Conservation (phyloP, 1,284 basidiomycete species). For the Rhodotorula sp. region DNA sequence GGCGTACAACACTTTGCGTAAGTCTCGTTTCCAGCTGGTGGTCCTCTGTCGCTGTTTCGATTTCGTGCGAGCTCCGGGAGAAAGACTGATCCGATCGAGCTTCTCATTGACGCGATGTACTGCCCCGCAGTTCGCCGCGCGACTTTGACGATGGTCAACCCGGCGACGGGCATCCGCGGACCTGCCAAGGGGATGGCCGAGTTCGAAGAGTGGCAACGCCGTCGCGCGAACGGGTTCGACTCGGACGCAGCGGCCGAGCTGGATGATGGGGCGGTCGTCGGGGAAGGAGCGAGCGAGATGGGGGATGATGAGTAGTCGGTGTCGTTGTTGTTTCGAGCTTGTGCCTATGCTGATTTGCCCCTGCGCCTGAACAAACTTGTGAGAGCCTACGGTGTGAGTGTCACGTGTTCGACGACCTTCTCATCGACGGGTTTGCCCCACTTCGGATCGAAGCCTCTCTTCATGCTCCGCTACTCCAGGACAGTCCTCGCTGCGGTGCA, state of each 20-base stretch:
- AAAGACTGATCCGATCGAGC: too few relatives aligned
- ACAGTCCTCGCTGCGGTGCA: background rate
- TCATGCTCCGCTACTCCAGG: too few relatives aligned
- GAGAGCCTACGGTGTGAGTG: too few relatives aligned
- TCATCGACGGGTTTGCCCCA: background rate
- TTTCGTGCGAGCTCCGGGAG: background rate
- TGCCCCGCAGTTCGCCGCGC: constrained; percentile 22
- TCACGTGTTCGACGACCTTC: constrained; percentile 4
- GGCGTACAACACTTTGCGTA: constrained; percentile 30
- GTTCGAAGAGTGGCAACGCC: constrained; percentile 24
- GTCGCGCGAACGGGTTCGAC: constrained; percentile 1
- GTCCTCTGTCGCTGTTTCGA: too few relatives aligned
- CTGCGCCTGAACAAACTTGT: too few relatives aligned
- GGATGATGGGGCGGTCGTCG: background rate
- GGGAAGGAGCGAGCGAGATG: background rate
- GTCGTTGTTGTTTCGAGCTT: background rate
- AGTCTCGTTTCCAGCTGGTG: background rate
- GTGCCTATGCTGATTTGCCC: too few relatives aligned
- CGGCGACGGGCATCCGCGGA: constrained; percentile 9
- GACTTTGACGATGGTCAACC: constrained; percentile 21
- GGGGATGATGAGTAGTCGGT: constrained; percentile 5
- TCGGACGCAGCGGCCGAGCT: constrained; percentile 2
- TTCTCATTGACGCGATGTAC: background rate
- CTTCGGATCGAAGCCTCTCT: too few relatives aligned
- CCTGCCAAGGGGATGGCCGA: constrained; percentile 17